A percentile compares a stretch with the other conserved stretches of the same genome.
Conservation (phyloP, 2,329 filamentous ascomycete species). For the Hypoxylon sp. region DNA sequence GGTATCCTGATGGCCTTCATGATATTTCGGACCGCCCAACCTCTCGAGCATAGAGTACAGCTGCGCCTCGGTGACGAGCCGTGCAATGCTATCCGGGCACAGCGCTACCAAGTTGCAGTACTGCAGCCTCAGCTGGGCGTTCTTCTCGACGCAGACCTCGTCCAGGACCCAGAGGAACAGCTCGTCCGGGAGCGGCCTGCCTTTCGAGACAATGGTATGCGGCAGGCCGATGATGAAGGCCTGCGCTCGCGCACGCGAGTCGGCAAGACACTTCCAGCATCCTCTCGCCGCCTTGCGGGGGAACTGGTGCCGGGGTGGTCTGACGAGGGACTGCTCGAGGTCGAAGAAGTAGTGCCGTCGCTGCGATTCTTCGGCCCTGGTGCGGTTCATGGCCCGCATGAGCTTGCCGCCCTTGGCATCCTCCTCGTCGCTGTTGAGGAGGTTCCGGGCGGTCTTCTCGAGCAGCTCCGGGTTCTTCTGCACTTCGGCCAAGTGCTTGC, state of each 20-base stretch:
- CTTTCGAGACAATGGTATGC: slow-evolving; percentile 58
- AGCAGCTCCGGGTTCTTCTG: slow-evolving; percentile 49
- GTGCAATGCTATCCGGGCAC: slow-evolving; percentile 53
- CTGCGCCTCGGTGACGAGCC: slow-evolving; percentile 54
- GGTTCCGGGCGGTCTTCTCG: slow-evolving; percentile 54
- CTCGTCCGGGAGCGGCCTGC: slow-evolving; percentile 64
- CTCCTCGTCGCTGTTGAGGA: slow-evolving; percentile 44
- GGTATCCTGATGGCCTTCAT: slow-evolving; percentile 43
- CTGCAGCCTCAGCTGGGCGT: slow-evolving; percentile 63
- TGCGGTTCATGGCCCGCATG: slow-evolving; percentile 58
- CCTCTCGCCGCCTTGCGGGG: slow-evolving; percentile 50
- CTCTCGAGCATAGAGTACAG: slow-evolving; percentile 63
- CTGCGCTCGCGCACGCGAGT: slow-evolving; percentile 61
- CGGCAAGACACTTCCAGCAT: slow-evolving; percentile 58
- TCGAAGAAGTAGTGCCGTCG: slow-evolving; percentile 61
- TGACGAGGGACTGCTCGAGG: slow-evolving; percentile 42
- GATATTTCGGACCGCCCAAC: slow-evolving; percentile 63
- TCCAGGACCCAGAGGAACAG: slow-evolving; percentile 72
- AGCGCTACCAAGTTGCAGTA: slow-evolving; percentile 65
- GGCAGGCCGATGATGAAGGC: slow-evolving; percentile 70
- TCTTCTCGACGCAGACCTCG: slow-evolving; percentile 64
- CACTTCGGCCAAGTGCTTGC: slow-evolving; percentile 40
- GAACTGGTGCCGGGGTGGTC: slow-evolving; percentile 45
- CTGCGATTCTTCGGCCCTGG: slow-evolving; percentile 50
- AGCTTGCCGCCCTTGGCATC: slow-evolving; percentile 47